phyloP scores from a whole-genome alignment of 2,329 filamentous ascomycete genomes.

The Sordariomycetes sp. region DNA sequence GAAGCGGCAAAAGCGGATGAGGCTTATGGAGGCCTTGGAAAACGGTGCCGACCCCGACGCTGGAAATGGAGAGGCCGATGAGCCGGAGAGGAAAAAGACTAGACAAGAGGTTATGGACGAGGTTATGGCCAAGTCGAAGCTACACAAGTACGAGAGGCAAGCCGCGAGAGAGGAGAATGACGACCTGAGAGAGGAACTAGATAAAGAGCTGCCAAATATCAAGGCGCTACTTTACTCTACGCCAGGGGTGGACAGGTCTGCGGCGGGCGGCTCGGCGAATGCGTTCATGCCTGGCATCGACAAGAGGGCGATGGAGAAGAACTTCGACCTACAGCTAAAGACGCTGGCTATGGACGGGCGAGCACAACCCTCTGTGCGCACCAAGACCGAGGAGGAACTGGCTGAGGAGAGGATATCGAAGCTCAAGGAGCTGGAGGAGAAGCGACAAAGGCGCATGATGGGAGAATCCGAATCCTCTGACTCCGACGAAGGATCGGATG shows the following conservation, averaged over 20 bases:
- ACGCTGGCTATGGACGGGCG: constrained; percentile 76
- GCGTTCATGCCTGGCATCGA: constrained; percentile 35
- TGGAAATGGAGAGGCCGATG: constrained; percentile 36
- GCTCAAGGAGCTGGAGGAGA: constrained; percentile 72
- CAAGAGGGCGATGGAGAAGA: constrained; percentile 62
- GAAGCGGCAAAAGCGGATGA: constrained; percentile 45
- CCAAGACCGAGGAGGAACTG: constrained; percentile 84
- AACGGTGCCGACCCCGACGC: constrained; percentile 29
- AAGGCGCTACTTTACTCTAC: constrained; percentile 57
- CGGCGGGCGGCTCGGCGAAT: constrained; percentile 2
- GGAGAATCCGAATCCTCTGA: constrained; percentile 65
- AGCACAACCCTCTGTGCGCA: constrained; percentile 75
- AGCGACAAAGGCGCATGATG: constrained; percentile 75
- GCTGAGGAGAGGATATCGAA: constrained; percentile 66
- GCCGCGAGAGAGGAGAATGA: constrained; percentile 88
- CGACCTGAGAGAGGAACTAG: constrained; percentile 71
- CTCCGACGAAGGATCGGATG: constrained; percentile 33
- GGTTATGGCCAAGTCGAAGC: constrained; percentile 92
- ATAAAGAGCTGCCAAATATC: constrained; percentile 71
- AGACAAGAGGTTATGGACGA: constrained; percentile 98
- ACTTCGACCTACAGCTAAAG: constrained; percentile 78
- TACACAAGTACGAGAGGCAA: constrained; percentile 90
- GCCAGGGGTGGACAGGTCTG: constrained; percentile 16
- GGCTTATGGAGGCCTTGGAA: constrained; percentile 25
- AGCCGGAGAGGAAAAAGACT: constrained; percentile 79